Conservation (phyloP, 2,329 filamentous ascomycete genomes). For the Sclerotinia glacialis region DNA sequence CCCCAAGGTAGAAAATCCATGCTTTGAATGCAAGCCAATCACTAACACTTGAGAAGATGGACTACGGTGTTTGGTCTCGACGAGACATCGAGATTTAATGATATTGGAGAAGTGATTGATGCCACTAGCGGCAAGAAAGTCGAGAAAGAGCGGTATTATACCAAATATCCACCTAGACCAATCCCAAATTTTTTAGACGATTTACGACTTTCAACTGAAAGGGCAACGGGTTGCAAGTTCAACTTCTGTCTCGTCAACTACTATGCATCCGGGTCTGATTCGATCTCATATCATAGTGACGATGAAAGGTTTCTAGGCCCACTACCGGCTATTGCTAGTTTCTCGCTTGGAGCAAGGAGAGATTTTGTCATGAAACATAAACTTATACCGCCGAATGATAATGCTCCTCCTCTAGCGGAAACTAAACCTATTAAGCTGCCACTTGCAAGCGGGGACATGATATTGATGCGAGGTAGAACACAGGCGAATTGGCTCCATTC, state of each 20-base stretch:
- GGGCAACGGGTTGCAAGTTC: constrained; percentile 62
- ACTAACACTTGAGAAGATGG: constrained; percentile 54
- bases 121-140: constrained; percentile 43
- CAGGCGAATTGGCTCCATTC: constrained; percentile 76
- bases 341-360: constrained; percentile 67
- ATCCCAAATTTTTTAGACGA: constrained; percentile 67
- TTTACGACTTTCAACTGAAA: constrained; percentile 62
- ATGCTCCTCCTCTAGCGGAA: constrained; percentile 33
- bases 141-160: constrained; percentile 53
- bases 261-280: constrained; percentile 73
- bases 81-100: constrained; percentile 60
- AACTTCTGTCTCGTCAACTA: constrained; percentile 84
- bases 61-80: constrained; percentile 59
- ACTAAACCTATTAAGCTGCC: constrained; percentile 50
- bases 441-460: constrained; percentile 70
- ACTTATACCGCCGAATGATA: constrained; percentile 45
- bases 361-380: constrained; percentile 83
- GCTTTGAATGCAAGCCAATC: constrained; percentile 22
- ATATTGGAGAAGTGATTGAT: constrained; percentile 46
- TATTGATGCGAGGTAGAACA: constrained; percentile 74
- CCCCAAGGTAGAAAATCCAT: constrained; percentile 44
- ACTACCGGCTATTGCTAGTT: constrained; percentile 70
- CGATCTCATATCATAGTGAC: constrained; percentile 76
- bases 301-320: constrained; percentile 73
- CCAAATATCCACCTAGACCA: constrained; percentile 60